Evolutionary conservation across 352 stramenopile genomes (phyloP).

Genomic region (Globisporangium carolinianum): DNA sequence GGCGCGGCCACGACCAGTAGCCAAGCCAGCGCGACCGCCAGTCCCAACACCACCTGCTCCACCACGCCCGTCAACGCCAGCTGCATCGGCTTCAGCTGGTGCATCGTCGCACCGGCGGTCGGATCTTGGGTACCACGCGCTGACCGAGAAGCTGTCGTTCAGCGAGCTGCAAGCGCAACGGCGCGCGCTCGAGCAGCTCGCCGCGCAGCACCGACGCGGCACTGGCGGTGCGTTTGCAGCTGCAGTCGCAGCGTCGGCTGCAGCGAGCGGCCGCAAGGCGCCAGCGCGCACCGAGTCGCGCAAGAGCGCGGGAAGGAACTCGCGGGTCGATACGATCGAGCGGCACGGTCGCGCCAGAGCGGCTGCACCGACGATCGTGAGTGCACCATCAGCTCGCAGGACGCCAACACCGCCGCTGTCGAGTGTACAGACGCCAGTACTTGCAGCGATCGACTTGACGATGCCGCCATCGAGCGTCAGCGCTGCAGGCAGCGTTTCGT

Average conservation of each 20-base stretch:
- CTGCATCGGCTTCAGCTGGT: not conserved
- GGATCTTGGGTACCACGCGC: constrained; percentile 1
- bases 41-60: not conserved
- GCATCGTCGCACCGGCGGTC: not conserved
- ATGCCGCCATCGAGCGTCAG: not conserved
- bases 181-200: constrained; percentile 11
- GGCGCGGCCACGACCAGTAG: not conserved
- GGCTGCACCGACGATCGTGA: not conserved
- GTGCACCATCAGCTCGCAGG: constrained; percentile 1
- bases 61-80: not conserved
- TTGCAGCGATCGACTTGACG: not conserved
- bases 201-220: constrained; percentile 23
- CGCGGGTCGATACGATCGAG: constrained; percentile 14
- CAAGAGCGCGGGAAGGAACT: constrained; percentile 7
- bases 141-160: constrained; percentile 15
- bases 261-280: not conserved
- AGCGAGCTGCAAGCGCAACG: constrained; percentile 18
- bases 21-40: not conserved
- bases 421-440: not conserved
- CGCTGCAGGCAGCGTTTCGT: too few relatives aligned
- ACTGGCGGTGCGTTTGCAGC: not conserved
- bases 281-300: constrained; percentile 5
- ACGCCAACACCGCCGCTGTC: not conserved
- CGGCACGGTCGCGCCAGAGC: not conserved
- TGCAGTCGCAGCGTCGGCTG: not conserved